Base-by-base conservation (phyloP, 148 eudicot species). In the Rhododendron mucronatum region DNA sequence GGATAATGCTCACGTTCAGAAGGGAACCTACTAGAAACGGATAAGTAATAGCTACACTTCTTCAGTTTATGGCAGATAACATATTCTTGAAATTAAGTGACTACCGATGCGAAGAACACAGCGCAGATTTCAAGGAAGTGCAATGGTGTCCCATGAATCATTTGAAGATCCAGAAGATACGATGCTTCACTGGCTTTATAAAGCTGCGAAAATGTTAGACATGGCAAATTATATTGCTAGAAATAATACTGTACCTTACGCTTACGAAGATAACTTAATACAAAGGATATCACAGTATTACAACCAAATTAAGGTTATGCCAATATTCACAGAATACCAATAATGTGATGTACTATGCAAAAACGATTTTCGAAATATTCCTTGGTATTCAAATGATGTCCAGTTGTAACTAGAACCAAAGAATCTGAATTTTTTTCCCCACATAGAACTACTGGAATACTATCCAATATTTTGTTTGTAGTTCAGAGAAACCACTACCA, bases 81-180 rank as follows among this genome's bases (percentile, higher is more conserved):
- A 21, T 59, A 21, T 59, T 59, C 67, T 5, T 14, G 8, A 77
- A 67, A 12, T 69, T 53, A 86, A 10, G 87, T 50, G 18, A 57
- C 85, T 23, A 83, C 69, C 15, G 65, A 44, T 15, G 78, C 79
- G 20, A 65, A 74, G 75, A 87, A 87, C 21, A 63, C 4, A 28
- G 88, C 83, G 77, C 88, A 87, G 11, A 87, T 37, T 33, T 87
- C 83, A 4, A 87, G 85, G 86, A 87, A 87, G 78, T 83, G 86
- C 33, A 87, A 65, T 8, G 86, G 88, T 12, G 88, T 57, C 26
- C 88, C 88, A 65, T 39, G 51, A 18, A 87, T 39, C 48, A 76
- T 78, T 79, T 87, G 88, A 30, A 84, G 37, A 67, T 87, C 88
- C 61, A 87, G 37, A 83, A 87, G 47, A 78, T 87, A 83, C 45